Percentiles rank a stretch among this genome's conserved stretches.
These are phyloP conservation scores for Mesembryanthemum crystallinum DNA, from an alignment of 148 eudicot species.

Conservation along the genomic window DNA sequence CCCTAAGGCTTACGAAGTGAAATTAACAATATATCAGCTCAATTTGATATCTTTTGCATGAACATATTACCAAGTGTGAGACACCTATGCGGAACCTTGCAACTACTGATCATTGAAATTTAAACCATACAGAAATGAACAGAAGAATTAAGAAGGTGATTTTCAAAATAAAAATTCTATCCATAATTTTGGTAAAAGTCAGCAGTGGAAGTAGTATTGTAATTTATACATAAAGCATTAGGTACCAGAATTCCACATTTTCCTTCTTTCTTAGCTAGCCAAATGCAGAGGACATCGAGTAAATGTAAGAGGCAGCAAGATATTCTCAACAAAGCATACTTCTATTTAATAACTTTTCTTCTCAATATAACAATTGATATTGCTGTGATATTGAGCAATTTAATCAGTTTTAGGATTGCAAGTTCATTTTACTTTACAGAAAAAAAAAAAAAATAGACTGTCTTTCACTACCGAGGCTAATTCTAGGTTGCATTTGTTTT, in stretches of 20 bases:
- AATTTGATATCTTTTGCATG: not conserved
- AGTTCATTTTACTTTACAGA: no score
- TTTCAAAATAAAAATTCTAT: not conserved
- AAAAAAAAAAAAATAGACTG: not conserved
- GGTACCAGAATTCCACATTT: not conserved
- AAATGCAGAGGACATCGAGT: not conserved
- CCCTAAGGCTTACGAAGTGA: not conserved
- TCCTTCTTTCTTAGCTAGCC: not conserved
- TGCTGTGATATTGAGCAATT: not conserved
- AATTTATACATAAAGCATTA: no score
- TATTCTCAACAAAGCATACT: not conserved
- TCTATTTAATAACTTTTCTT: not conserved
- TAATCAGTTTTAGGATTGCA: not conserved
- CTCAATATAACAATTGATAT: not conserved
- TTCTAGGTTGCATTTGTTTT: slow-evolving; percentile 11
- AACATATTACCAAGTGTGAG: not conserved
- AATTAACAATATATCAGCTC: not conserved
- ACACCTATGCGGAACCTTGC: not conserved
- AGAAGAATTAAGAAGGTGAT: not conserved
- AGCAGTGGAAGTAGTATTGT: not conserved
- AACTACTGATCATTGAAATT: not conserved
- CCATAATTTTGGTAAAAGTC: not conserved
- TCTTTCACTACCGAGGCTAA: not conserved
- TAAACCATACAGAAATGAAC: not conserved
- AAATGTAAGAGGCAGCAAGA: not conserved